A percentile compares a stretch with the other conserved stretches of the same genome.
Conservation (phyloP, 371 early-diverging fungal species). For the Blakeslea trispora region DNA sequence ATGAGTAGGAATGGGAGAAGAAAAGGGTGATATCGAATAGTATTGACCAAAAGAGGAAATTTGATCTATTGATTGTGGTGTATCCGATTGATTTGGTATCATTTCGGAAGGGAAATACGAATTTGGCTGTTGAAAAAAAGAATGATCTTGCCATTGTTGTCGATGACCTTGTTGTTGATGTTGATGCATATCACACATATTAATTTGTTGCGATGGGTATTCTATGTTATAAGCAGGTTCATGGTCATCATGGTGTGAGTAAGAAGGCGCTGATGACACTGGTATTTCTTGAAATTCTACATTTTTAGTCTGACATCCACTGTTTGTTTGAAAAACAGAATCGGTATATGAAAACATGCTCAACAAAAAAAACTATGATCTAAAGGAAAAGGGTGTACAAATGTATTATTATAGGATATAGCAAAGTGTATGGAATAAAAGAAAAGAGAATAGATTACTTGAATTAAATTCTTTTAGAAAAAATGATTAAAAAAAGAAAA, state of each 20-base stretch:
- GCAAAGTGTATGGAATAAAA: no score
- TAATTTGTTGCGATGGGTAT: not conserved
- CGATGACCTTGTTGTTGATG: not conserved
- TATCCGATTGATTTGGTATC: not conserved
- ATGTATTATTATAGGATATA: no score
- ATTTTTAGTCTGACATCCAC: conserved; percentile 12
- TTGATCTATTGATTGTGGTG: not conserved
- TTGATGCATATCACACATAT: not conserved
- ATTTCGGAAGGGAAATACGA: not conserved
- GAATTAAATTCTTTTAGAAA: no score
- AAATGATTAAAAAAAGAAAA: no score
- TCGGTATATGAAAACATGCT: conserved; percentile 21
- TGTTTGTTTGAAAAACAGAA: conserved; percentile 11
- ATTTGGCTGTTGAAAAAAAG: not conserved
- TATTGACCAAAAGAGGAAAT: conserved; percentile 1
- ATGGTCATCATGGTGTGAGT: not conserved
- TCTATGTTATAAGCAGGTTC: not conserved
- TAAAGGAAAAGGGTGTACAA: not conserved
- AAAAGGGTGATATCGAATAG: conserved; percentile 3
- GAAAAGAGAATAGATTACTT: no score
- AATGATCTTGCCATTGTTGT: conserved; percentile 9
- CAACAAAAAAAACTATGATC: not conserved
- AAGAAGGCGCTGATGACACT: not conserved
- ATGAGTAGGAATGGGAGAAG: no score
- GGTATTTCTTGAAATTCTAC: conserved; percentile 5